Evolutionary conservation across 2,329 filamentous ascomycete genomes (phyloP), one percentile per base, ranked within the genome.

Genomic region (Leptodontidium sp.): DNA sequence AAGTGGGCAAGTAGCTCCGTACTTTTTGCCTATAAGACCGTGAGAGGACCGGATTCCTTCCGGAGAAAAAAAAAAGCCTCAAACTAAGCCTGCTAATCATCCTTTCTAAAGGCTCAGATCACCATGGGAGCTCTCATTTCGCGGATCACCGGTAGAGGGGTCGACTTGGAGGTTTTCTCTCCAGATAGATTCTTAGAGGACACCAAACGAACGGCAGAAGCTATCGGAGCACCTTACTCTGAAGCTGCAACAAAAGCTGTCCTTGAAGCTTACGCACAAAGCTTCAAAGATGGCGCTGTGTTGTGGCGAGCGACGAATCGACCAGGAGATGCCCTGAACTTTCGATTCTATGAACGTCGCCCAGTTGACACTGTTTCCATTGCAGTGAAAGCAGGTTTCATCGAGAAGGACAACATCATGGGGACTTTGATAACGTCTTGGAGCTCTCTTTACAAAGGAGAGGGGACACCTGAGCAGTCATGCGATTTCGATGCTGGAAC

Each of bases 251-350:
- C 21, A 24, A 50, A 50, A n/a, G 47, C 17, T 6, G 47, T 50
- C 14, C 47, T 50, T 50, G 47, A 24, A 21, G 29, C 53, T 21
- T 40, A 58, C n/a, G 32, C 53, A 21, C 53, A 58, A 24, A 58
- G 29, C 29, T 59, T 59, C 35, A 59, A 59, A 26, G 55, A 59
- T 59, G 35, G 55, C 21, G 35, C 53, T 24, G 55, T 43, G n/a
- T 26, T 40, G 9, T 59, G 55, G 55, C 17, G 55, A 24, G 35
- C 55, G 35, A 43, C 55, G n/a, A 59, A 59, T 32, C 55, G 35
- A 15, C 55, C 35, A 12, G 55, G 55, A n/a, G 55, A 59, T 59
- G 55, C 55, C 9, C 35, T 43, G 9, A 43, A 59, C n/a, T 59
- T 59, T 15, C 35, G 55, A 14, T 59, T 59, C 55, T 43, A 59